These are phyloP conservation scores for Xeromyces bisporus DNA, from an alignment of 495 filamentous ascomycete genomes.

Conservation along the genomic window DNA sequence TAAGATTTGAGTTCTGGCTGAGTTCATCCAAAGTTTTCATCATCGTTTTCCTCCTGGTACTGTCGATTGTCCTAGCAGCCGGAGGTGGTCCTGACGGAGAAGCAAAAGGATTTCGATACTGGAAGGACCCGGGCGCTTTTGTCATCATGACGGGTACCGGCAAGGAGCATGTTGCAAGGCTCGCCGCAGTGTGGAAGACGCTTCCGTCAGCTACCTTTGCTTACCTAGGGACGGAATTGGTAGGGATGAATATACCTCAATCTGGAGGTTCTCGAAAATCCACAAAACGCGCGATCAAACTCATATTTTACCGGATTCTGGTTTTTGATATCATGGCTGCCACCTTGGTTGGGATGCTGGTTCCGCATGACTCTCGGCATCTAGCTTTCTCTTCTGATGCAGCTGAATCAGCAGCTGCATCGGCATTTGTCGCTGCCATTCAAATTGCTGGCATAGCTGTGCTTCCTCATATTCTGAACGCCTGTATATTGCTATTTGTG, in stretches of 20 bases:
- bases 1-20: constrained; percentile 35
- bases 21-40: constrained; percentile 48
- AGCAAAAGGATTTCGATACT: constrained; percentile 54
- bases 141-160: constrained; percentile 6
- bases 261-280: constrained; percentile 51
- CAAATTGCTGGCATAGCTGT: constrained; percentile 29
- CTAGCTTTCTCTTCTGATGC: constrained; percentile 22
- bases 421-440: constrained; percentile 45
- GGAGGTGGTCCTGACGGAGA: constrained; percentile 57
- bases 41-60: constrained; percentile 47
- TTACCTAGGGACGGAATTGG: constrained; percentile 68
- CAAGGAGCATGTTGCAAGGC: constrained; percentile 18
- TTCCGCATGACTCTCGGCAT: constrained; percentile 29
- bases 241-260: constrained; percentile 47
- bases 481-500: constrained; percentile 55
- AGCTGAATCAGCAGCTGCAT: constrained; percentile 24
- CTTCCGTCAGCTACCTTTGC: constrained; percentile 64
- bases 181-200: constrained; percentile 54
- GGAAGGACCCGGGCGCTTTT: constrained; percentile 31
- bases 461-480: constrained; percentile 41
- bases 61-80: constrained; percentile 44
- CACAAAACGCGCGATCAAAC: constrained; percentile 54
- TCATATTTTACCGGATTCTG: constrained; percentile 66
- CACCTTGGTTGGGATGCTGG: constrained; percentile 33
- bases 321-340: constrained; percentile 53